Evolutionary conservation across 2,329 filamentous ascomycete species (phyloP).

Genomic region (Elsinoe ampelina): DNA sequence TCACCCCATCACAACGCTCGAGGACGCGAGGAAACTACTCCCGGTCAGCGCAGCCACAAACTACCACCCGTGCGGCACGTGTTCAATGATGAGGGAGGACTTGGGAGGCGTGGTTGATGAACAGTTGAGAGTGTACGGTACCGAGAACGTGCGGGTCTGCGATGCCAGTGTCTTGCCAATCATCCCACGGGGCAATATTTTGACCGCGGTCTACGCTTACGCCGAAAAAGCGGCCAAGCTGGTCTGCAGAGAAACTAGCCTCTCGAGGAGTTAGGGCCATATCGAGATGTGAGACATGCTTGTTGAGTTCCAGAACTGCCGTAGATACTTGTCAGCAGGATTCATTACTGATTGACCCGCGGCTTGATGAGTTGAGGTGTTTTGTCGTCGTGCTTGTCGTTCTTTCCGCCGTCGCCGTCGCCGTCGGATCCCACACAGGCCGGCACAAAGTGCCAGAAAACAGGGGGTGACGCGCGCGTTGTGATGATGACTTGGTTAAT

Average conservation of each 20-base stretch:
- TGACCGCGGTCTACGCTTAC: conserved; percentile 17
- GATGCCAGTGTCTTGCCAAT: conserved; percentile 21
- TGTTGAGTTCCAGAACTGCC: too few species aligned
- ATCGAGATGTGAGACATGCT: too few species aligned
- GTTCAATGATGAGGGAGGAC: conserved; percentile 24
- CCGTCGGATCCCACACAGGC: too few species aligned
- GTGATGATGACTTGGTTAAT: too few species aligned
- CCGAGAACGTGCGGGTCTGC: conserved; percentile 17
- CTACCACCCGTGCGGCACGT: conserved; percentile 27
- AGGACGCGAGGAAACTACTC: conserved; percentile 19
- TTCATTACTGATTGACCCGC: too few species aligned
- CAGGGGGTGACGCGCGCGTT: too few species aligned
- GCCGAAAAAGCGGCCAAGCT: conserved; percentile 20
- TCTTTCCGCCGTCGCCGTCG: too few species aligned
- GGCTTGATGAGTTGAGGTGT: too few species aligned
- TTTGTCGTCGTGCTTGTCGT: too few species aligned
- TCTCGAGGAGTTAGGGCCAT: too few species aligned
- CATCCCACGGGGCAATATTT: conserved; percentile 25
- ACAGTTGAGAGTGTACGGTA: conserved; percentile 19
- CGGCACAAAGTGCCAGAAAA: too few species aligned
- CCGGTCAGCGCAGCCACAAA: conserved; percentile 18
- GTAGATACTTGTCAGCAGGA: too few species aligned
- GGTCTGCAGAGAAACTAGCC: conserved; percentile 12
- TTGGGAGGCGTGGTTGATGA: conserved; percentile 21
- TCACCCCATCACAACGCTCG: conserved; percentile 13